Percentiles rank a stretch among this genome's conserved stretches.
Conservation (phyloP, 1,284 basidiomycete species). For the Fomitopsis palustris region DNA sequence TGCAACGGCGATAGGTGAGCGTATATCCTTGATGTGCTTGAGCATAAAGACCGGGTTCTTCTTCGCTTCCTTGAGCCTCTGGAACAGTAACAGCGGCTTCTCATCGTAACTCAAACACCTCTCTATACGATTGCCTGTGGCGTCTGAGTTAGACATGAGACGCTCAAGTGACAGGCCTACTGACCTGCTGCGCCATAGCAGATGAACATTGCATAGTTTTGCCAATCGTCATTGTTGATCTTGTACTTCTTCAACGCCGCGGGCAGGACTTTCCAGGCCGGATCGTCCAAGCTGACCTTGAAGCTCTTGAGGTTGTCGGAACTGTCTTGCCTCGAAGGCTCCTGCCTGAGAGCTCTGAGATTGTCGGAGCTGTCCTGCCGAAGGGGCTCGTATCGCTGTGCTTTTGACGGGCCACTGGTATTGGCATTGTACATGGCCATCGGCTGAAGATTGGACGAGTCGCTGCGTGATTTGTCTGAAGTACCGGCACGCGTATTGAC, state of each 20-base stretch:
- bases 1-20: constrained; percentile 92
- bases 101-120: constrained; percentile 97
- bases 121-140: constrained; percentile 74
- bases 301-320: constrained; percentile 84
- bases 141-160: neutral
- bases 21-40: constrained; percentile 97
- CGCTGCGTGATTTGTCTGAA: constrained; percentile 20
- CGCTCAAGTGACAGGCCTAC: constrained; percentile 17
- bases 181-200: constrained; percentile 90
- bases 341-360: constrained; percentile 30
- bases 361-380: constrained; percentile 73
- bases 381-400: constrained; percentile 40
- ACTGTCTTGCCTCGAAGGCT: constrained; percentile 58
- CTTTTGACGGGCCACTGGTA: constrained; percentile 25
- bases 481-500: constrained; percentile 30
- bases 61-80: constrained; percentile 94
- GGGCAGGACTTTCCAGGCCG: constrained; percentile 96
- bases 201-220: constrained; percentile 98
- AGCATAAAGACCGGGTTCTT: constrained; percentile 99
- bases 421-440: constrained; percentile 13
- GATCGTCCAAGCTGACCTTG: constrained; percentile 92
- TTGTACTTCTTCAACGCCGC: constrained; percentile 98
- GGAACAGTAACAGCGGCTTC: constrained; percentile 94
- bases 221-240: constrained; percentile 98
- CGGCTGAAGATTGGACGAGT: neutral